Percentiles rank a stretch among this genome's conserved stretches.
phyloP scores from a whole-genome alignment of 2,329 filamentous ascomycete genomes.

The Curvularia sp. region DNA sequence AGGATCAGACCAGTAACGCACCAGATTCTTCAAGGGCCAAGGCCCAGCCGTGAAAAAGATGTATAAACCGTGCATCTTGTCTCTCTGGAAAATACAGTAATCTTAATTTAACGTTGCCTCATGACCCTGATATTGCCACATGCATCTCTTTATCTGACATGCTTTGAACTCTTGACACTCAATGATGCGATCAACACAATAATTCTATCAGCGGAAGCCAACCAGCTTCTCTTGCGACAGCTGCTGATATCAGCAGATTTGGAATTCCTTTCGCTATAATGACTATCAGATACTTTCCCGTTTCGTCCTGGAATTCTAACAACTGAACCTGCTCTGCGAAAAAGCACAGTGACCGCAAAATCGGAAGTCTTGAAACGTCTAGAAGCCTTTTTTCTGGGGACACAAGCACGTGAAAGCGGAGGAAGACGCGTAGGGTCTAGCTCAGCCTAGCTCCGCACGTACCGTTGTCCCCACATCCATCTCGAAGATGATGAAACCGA shows the following conservation, averaged over 20 bases:
- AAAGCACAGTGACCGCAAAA: neutral
- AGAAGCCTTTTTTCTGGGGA: neutral
- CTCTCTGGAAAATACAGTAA: neutral
- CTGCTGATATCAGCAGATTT: neutral
- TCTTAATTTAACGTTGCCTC: neutral
- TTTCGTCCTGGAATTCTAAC: neutral
- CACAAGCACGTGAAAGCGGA: neutral
- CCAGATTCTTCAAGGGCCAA: neutral
- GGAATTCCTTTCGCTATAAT: neutral
- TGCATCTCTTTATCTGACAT: neutral
- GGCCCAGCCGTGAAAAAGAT: neutral
- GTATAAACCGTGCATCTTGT: neutral
- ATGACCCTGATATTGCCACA: neutral
- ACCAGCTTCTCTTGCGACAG: neutral
- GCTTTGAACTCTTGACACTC: neutral
- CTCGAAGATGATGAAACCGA: constrained; percentile 34
- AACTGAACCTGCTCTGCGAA: neutral
- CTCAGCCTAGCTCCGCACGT: constrained; percentile 17
- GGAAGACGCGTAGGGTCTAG: neutral
- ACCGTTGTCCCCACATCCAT: constrained; percentile 12
- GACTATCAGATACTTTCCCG: neutral
- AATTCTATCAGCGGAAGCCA: neutral
- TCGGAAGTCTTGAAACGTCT: neutral
- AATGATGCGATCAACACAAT: neutral
- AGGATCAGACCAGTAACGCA: constrained; percentile 26